Percentiles rank a stretch among this genome's conserved stretches.
Evolutionary conservation across 768 basidiomycete species (phyloP).

Genomic region (Terana coerulea): DNA sequence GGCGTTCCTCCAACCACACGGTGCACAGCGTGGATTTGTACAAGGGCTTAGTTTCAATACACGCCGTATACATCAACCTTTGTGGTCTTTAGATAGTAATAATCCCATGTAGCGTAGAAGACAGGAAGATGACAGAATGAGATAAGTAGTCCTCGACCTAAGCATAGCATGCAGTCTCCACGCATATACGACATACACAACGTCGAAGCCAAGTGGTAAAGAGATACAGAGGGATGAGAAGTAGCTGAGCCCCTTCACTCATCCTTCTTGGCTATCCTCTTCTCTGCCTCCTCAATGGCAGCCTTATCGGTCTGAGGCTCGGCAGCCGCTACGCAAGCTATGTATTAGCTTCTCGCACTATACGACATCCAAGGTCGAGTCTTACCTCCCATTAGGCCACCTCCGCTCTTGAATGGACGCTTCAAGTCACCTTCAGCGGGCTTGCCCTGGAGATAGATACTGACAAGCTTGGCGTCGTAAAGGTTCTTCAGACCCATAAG

Average conservation of each 20-base stretch:
- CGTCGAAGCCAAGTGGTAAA: no score
- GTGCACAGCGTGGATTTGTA: no score
- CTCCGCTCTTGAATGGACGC: constrained; percentile 78
- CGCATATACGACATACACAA: no score
- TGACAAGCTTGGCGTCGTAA: constrained; percentile 81
- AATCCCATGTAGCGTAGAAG: no score
- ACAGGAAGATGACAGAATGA: no score
- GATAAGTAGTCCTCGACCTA: no score
- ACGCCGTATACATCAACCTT: no score
- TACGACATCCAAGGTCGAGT: no score
- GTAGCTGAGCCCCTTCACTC: constrained; percentile 40
- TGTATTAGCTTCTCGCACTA: neutral
- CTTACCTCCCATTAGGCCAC: constrained; percentile 71
- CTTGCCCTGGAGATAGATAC: constrained; percentile 79
- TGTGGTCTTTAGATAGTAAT: no score
- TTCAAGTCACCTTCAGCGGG: constrained; percentile 82
- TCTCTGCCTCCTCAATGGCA: constrained; percentile 85
- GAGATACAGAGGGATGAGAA: neutral
- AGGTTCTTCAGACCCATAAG: constrained; percentile 93
- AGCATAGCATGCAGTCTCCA: no score
- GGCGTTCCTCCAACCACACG: neutral
- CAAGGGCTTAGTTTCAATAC: no score
- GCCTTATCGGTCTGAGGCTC: constrained; percentile 86
- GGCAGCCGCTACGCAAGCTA: constrained; percentile 35
- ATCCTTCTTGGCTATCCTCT: constrained; percentile 76